phyloP scores from a whole-genome alignment of 2,329 filamentous ascomycete species.

The Monosporascus sp. region DNA sequence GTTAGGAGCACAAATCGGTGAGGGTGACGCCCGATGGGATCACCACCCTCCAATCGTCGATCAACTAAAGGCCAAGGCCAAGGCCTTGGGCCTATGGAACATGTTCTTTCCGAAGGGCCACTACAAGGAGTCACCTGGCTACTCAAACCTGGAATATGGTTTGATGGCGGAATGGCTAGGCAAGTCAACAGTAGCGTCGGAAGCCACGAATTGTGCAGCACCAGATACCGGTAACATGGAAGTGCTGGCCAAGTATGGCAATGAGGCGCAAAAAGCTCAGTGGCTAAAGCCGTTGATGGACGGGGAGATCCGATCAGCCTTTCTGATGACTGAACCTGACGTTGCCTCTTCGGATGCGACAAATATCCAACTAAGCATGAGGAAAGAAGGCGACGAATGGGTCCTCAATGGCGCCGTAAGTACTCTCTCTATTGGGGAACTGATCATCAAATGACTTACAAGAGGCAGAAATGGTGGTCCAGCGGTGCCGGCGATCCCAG shows the following conservation, averaged over 20 bases:
- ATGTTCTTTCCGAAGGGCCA: conserved; percentile 95
- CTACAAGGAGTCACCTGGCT: conserved; percentile 92
- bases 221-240: conserved; percentile 97
- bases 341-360: conserved; percentile 86
- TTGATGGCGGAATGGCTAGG: conserved; percentile 96
- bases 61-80: conserved; percentile 80
- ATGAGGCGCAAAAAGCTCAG: conserved; percentile 73
- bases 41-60: conserved; percentile 77
- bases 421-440: conserved; percentile 1
- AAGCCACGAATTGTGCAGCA: conserved; percentile 85
- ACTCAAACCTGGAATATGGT: conserved; percentile 93
- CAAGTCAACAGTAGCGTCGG: conserved; percentile 75
- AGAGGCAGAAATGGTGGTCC: conserved; percentile 90
- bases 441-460: conserved; percentile 9
- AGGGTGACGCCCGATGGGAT: conserved; percentile 73
- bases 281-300: conserved; percentile 80
- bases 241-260: conserved; percentile 86
- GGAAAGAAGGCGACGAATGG: conserved; percentile 78
- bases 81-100: conserved; percentile 87
- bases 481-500: conserved; percentile 89
- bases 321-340: conserved; percentile 90
- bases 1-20: conserved; percentile 72
- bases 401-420: conserved; percentile 80
- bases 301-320: conserved; percentile 81
- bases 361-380: conserved; percentile 84